Base-by-base conservation (phyloP, 176 grass and related monocot genomes). In the Cenchrus americanus region DNA sequence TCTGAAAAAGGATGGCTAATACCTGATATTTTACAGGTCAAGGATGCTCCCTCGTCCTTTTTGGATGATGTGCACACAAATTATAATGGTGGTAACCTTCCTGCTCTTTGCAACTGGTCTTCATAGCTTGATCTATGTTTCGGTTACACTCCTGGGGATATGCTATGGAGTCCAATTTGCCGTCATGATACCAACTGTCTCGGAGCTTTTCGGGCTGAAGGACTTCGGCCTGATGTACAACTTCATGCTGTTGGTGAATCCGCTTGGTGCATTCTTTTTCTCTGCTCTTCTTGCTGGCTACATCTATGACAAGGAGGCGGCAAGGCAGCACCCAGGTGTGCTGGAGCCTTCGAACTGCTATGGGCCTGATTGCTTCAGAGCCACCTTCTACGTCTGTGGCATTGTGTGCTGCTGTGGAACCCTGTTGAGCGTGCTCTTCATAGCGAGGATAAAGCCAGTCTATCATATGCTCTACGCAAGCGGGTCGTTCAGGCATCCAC, bases 231-330 rank as follows among this genome's bases (percentile, higher is more conserved):
- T 97, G 75, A 87, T 97, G 79, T 97, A 97, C 84, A 97, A 97
- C 78, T 94, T 94, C 88, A 97, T 94, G 95, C 58, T 97, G 71
- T 49, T 97, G 78, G 95, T 94, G 75, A 97, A 94, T 84, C 95
- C 95, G 0, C 78, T 97, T 0, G 95, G 95, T 4, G 95, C 95
- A 17, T 85, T 97, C 80, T 83, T 97, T 22, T 97, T 97, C 78
- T 97, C 95, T 0, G 92, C 84, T 58, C 79, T 94, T 85, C 92
- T 97, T 55, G 92, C 95, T n/a, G 95, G 95, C 7, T 94, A 94
- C 26, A 42, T 97, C 48, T 97, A 97, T 49, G 95, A 97, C 58
- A 91, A 86, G 30, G 95, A 97, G 71, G 92, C 92, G 30, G 84
- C 47, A 5, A 93, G 76, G 66, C 95, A 97, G 79, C 78, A 91